A percentile compares a stretch with the other conserved stretches of the same genome.
Conservation (phyloP, 2,329 filamentous ascomycete genomes). For the Claviceps fusiformis region DNA sequence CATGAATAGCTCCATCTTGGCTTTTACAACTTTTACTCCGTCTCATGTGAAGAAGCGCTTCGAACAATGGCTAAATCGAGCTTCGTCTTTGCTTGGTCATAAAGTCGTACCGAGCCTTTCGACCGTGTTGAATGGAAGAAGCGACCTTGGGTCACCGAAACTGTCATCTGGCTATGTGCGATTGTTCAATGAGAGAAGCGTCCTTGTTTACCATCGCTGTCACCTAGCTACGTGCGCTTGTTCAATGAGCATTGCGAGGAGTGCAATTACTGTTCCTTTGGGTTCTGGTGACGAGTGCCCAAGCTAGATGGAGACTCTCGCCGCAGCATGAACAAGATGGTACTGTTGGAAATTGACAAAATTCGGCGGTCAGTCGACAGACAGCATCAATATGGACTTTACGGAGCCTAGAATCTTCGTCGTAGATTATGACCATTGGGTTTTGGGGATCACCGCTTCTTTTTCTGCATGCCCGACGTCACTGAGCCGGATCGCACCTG, state of each 20-base stretch:
- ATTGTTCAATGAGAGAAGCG: conserved; percentile 7
- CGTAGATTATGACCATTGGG: background rate
- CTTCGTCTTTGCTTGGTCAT: too few relatives aligned
- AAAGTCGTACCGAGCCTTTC: conserved; percentile 17
- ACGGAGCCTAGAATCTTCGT: background rate
- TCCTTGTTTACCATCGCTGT: conserved; percentile 29
- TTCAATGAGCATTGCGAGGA: background rate
- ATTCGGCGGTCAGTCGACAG: background rate
- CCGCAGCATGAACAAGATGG: background rate
- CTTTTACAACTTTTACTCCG: conserved; percentile 34
- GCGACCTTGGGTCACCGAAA: too few relatives aligned
- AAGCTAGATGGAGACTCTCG: background rate
- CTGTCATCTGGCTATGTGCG: too few relatives aligned
- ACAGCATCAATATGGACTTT: background rate
- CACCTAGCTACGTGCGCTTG: conserved; percentile 18
- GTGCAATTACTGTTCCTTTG: background rate
- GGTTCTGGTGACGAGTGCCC: background rate
- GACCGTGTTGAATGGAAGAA: conserved; percentile 30
- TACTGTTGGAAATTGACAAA: background rate
- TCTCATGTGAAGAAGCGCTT: conserved; percentile 17
- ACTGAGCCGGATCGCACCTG: background rate
- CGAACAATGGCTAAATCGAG: too few relatives aligned
- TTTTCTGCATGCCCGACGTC: background rate
- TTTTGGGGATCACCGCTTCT: background rate
- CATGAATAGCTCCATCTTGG: conserved; percentile 14